These are phyloP conservation scores for Jatropha multifida DNA, from an alignment of 441 rosid genomes.

Conservation along the genomic window DNA sequence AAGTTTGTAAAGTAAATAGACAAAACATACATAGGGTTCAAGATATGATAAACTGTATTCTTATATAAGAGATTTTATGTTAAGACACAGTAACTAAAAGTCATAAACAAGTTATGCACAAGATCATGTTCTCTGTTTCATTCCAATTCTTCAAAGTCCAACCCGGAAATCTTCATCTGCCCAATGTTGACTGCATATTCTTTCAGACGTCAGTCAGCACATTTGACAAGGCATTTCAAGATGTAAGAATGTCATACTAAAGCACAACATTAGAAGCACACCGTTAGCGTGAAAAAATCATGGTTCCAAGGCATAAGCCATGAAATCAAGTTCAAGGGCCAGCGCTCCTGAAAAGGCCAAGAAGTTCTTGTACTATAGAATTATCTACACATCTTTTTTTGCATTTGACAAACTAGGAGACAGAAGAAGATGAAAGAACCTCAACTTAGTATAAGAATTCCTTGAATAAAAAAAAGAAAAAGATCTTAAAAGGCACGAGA, in stretches of 20 bases:
- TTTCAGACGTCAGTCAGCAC: constrained; percentile 3
- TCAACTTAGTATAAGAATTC: background rate
- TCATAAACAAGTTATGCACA: background rate
- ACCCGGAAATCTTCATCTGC: constrained; percentile 65
- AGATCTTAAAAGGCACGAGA: background rate
- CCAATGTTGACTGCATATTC: constrained; percentile 78
- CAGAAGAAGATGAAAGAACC: background rate
- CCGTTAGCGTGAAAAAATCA: no score
- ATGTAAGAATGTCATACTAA: background rate
- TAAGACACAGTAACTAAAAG: background rate
- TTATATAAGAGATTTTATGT: background rate
- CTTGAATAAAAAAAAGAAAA: background rate
- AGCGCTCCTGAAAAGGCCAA: background rate
- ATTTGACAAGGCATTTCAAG: constrained; percentile 10
- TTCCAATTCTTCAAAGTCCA: constrained; percentile 46
- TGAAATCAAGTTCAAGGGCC: background rate
- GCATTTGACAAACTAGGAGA: background rate
- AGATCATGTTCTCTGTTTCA: constrained; percentile 19
- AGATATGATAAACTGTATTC: background rate
- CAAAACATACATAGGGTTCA: no score
- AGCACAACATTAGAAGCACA: background rate
- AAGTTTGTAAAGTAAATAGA: no score
- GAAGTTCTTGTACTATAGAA: background rate
- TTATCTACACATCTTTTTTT: background rate
- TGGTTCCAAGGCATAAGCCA: background rate